phyloP scores from a whole-genome alignment of 2,329 filamentous ascomycete species.

The Apiospora arundinis region DNA sequence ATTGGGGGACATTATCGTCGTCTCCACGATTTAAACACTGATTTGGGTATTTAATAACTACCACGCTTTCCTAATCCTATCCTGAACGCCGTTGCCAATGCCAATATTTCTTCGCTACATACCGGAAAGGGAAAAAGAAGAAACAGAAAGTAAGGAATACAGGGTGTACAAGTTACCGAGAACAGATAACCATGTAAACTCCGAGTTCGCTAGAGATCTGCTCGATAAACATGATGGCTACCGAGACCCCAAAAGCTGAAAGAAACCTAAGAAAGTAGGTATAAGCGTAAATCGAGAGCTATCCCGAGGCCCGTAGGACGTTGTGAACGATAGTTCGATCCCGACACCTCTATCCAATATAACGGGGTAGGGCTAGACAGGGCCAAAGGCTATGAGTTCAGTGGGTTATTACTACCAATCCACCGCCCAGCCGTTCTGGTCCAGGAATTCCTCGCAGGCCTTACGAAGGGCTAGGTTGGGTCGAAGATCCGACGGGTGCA shows the following conservation, averaged over 20 bases:
- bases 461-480: constrained; percentile 83
- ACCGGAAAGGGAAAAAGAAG: background rate
- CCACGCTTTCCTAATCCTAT: background rate
- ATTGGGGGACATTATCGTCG: no score
- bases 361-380: no score
- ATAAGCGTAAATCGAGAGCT: no score
- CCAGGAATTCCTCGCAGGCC: constrained; percentile 84
- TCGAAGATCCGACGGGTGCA: constrained; percentile 72
- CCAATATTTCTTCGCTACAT: background rate
- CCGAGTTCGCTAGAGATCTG: background rate
- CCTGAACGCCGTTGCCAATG: constrained; percentile 11
- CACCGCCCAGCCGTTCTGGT: constrained; percentile 88
- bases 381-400: no score
- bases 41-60: constrained; percentile 7
- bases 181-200: background rate
- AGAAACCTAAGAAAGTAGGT: no score
- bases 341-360: no score
- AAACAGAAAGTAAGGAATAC: background rate
- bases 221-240: background rate
- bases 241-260: background rate
- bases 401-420: constrained; percentile 70
- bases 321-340: no score
- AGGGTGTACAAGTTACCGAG: background rate
- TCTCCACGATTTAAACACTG: background rate
- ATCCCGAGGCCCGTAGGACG: no score